These are phyloP conservation scores for Fusarium pilosicola DNA, from an alignment of 2,329 filamentous ascomycete species.

Conservation along the genomic window DNA sequence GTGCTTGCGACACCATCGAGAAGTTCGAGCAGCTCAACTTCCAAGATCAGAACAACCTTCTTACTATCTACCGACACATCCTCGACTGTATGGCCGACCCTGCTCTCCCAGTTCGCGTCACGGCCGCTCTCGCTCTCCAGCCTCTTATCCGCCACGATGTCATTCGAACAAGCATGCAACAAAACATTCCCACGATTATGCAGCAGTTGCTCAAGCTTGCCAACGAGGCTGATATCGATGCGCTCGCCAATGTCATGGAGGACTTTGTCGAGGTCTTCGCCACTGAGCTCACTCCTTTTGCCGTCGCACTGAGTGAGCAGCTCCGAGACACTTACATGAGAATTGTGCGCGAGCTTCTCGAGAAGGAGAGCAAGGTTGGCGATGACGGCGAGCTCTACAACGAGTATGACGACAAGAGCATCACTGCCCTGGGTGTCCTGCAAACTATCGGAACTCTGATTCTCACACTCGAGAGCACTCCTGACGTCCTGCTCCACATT, in stretches of 20 bases:
- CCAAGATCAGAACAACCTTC: conserved; percentile 93
- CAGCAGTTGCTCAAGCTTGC: conserved; percentile 96
- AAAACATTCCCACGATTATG: conserved; percentile 99
- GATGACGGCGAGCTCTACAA: conserved; percentile 83
- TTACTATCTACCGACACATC: conserved; percentile 96
- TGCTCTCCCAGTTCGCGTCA: conserved; percentile 93
- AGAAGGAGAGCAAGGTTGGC: conserved; percentile 82
- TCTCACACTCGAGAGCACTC: conserved; percentile 94
- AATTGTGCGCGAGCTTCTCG: conserved; percentile 90
- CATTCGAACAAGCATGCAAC: conserved; percentile 94
- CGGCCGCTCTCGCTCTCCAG: conserved; percentile 92
- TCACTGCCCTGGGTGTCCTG: conserved; percentile 93
- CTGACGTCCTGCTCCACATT: conserved; percentile 92
- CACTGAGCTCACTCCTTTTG: conserved; percentile 95
- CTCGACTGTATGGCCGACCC: conserved; percentile 95
- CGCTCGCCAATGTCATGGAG: conserved; percentile 98
- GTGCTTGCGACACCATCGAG: conserved; percentile 96
- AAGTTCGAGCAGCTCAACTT: conserved; percentile 98
- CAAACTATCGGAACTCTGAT: conserved; percentile 99
- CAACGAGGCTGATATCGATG: conserved; percentile 98
- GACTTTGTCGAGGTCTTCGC: conserved; percentile 99
- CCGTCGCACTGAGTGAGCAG: conserved; percentile 94
- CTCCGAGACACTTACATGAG: conserved; percentile 94
- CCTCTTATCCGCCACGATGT: conserved; percentile 95
- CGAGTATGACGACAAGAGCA: conserved; percentile 98